These are phyloP conservation scores for Cytospora piceicola DNA, from an alignment of 2,329 filamentous ascomycete species.

Conservation along the genomic window DNA sequence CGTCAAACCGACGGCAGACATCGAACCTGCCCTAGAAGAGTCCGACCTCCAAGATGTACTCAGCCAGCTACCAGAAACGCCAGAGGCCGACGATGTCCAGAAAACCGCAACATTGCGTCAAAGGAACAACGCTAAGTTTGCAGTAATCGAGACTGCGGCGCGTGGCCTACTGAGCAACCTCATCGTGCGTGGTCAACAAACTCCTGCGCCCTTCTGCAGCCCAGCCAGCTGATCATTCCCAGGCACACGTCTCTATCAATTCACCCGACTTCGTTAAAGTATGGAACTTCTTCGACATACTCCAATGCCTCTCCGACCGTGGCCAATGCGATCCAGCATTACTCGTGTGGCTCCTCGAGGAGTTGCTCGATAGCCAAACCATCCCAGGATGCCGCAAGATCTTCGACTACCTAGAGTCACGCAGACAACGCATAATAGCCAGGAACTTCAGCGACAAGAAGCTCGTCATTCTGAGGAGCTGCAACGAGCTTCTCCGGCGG, in stretches of 20 bases:
- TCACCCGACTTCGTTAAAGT: constrained; percentile 78
- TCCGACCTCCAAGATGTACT: constrained; percentile 61
- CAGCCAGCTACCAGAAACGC: constrained; percentile 40
- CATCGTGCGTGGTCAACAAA: constrained; percentile 61
- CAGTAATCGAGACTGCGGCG: constrained; percentile 81
- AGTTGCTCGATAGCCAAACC: constrained; percentile 93
- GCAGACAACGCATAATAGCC: constrained; percentile 84
- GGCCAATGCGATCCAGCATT: constrained; percentile 78
- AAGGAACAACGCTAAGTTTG: constrained; percentile 58
- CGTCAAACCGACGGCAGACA: constrained; percentile 60
- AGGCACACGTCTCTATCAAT: constrained; percentile 77
- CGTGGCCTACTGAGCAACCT: constrained; percentile 79
- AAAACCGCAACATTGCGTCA: constrained; percentile 32
- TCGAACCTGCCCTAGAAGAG: constrained; percentile 78
- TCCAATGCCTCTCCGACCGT: constrained; percentile 85
- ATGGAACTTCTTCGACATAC: constrained; percentile 92
- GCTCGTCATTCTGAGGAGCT: constrained; percentile 86
- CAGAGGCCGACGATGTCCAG: constrained; percentile 41
- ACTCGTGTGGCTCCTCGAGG: constrained; percentile 89
- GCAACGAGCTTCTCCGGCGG: constrained; percentile 91
- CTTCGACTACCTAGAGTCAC: constrained; percentile 93
- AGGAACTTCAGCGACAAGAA: constrained; percentile 82
- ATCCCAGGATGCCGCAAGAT: constrained; percentile 88
- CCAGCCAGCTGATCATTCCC: constrained; percentile 39
- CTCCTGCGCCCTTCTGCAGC: constrained; percentile 27